These are phyloP conservation scores for Cenchrus purpureus DNA, from an alignment of 176 grass and related monocot species.

Conservation along the genomic window DNA sequence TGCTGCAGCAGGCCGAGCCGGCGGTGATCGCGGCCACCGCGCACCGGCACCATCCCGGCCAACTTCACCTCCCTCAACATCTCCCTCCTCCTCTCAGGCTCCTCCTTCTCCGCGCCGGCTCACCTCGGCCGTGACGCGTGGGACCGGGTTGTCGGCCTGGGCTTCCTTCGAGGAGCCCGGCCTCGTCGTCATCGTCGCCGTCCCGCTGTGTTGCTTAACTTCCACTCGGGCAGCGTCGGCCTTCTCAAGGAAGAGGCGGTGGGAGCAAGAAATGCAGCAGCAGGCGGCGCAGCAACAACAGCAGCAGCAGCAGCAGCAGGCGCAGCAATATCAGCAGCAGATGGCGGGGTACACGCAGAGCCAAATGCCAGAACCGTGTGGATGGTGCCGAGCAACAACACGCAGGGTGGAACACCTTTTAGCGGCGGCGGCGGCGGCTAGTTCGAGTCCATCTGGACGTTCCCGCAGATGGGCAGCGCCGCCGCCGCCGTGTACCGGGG, in stretches of 20 bases:
- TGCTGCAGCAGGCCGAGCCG: slow-evolving; percentile 95
- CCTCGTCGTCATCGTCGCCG: slow-evolving; percentile 69
- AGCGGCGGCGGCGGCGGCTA: slow-evolving; percentile 27
- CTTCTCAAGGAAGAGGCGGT: slow-evolving; percentile 73
- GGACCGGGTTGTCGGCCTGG: slow-evolving; percentile 64
- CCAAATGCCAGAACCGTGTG: slow-evolving; percentile 78
- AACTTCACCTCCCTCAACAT: slow-evolving; percentile 99
- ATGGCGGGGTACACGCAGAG: slow-evolving; percentile 89
- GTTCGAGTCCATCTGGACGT: slow-evolving; percentile 87
- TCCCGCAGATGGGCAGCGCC: slow-evolving; percentile 70
- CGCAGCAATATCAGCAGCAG: slow-evolving; percentile 77
- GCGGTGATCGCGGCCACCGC: slow-evolving; percentile 95
- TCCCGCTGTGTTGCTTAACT: slow-evolving; percentile 80
- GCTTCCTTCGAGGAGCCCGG: slow-evolving; percentile 61
- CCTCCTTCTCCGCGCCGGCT: slow-evolving; percentile 71
- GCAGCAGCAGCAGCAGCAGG: slow-evolving; percentile 48
- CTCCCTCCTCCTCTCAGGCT: slow-evolving; percentile 90
- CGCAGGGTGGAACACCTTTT: slow-evolving; percentile 50
- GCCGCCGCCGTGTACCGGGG: slow-evolving; percentile 72
- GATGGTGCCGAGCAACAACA: slow-evolving; percentile 91
- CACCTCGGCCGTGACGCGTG: slow-evolving; percentile 69
- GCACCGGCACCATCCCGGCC: slow-evolving; percentile 76
- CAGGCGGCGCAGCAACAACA: slow-evolving; percentile 40
- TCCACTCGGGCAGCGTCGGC: slow-evolving; percentile 76
- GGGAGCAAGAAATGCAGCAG: slow-evolving; percentile 83